phyloP scores from a whole-genome alignment of 164 flowering plant species.

The Vitis vinifera region ASM3070453v1 NC_081822.1:6362001-6362500 shows the following conservation, averaged over 20 bases:
- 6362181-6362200: background rate
- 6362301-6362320: slow-evolving; percentile 4
- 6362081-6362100: background rate
- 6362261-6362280: no score
- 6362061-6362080: background rate
- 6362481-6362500: no score
- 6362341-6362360: background rate
- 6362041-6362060: no score
- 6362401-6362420: no score
- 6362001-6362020: no score
- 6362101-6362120: background rate
- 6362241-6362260: background rate
- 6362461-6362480: no score
- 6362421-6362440: no score
- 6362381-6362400: no score
- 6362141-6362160: slow-evolving; percentile 8
- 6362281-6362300: slow-evolving; percentile 17
- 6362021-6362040: no score
- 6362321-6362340: background rate
- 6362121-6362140: background rate
- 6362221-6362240: background rate
- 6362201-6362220: slow-evolving; percentile 9
- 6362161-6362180: no score
- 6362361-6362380: background rate
- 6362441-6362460: no score